Percentiles rank a stretch among this genome's conserved stretches.
Conservation (phyloP, 441 rosid genomes). For the Jatropha podagrica region DNA sequence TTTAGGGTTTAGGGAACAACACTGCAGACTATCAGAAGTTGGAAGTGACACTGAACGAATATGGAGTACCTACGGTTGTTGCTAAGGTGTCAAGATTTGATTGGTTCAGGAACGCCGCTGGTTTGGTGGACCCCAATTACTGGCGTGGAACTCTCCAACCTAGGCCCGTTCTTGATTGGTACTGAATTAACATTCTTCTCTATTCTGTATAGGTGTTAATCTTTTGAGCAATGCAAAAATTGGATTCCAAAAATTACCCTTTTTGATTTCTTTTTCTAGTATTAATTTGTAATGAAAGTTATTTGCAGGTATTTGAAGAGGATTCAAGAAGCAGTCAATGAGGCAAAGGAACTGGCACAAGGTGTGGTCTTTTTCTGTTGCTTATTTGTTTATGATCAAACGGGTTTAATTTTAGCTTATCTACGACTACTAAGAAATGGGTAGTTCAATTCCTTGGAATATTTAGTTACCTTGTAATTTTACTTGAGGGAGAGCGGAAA, state of each 20-base stretch:
- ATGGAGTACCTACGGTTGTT: constrained; percentile 65
- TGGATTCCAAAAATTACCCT: background rate
- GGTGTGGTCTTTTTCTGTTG: constrained; percentile 35
- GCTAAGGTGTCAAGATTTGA: constrained; percentile 80
- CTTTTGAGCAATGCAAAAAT: background rate
- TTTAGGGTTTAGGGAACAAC: constrained; percentile 89
- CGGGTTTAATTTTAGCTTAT: background rate
- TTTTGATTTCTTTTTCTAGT: background rate
- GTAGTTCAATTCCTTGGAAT: too few relatives aligned
- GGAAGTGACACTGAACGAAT: constrained; percentile 47
- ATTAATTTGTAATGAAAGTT: background rate
- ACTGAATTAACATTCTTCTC: background rate
- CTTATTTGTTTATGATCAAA: background rate
- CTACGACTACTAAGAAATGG: background rate
- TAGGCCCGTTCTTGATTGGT: constrained; percentile 97
- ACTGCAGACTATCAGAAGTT: constrained; percentile 73
- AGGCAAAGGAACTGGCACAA: constrained; percentile 65
- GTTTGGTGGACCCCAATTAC: constrained; percentile 78
- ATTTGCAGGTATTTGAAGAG: constrained; percentile 67
- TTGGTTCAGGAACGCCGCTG: constrained; percentile 96
- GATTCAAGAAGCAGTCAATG: constrained; percentile 67
- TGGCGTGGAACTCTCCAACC: constrained; percentile 92
- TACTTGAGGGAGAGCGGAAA: too few relatives aligned
- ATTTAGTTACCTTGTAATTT: too few relatives aligned
- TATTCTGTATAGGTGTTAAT: background rate